phyloP scores from a whole-genome alignment of 495 filamentous ascomycete species.

The Margaritispora aquatica region DNA sequence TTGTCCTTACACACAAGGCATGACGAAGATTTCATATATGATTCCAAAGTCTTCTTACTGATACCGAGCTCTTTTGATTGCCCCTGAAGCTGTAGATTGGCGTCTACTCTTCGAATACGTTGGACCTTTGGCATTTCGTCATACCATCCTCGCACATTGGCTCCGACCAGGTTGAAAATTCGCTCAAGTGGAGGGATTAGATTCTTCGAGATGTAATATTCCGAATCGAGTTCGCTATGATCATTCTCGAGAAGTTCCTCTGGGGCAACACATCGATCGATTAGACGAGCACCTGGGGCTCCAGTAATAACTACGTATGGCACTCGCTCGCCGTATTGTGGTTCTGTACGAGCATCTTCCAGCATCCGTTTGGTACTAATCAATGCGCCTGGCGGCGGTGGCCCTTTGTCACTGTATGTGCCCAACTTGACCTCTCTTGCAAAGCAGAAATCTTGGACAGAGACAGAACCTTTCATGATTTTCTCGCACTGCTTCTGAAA shows the following conservation, averaged over 20 bases:
- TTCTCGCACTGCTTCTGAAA: constrained; percentile 88
- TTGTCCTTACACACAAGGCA: constrained; percentile 74
- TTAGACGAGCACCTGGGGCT: constrained; percentile 74
- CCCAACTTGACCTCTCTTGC: constrained; percentile 88
- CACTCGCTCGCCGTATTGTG: constrained; percentile 91
- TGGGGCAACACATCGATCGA: constrained; percentile 86
- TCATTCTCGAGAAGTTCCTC: constrained; percentile 73
- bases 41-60: constrained; percentile 67
- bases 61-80: constrained; percentile 27
- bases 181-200: constrained; percentile 90
- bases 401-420: constrained; percentile 74
- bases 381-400: constrained; percentile 78
- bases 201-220: constrained; percentile 97
- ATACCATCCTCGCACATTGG: constrained; percentile 87
- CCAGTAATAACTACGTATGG: constrained; percentile 91
- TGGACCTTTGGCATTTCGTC: constrained; percentile 94
- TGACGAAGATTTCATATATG: constrained; percentile 72
- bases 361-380: constrained; percentile 82
- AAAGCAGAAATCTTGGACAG: constrained; percentile 93
- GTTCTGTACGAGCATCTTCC: constrained; percentile 77
- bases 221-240: constrained; percentile 79
- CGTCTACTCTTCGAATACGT: constrained; percentile 55
- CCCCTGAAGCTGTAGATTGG: constrained; percentile 23
- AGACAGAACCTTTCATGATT: constrained; percentile 84
- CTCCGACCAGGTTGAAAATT: constrained; percentile 95